Evolutionary conservation across 1,284 basidiomycete genomes (phyloP), one percentile per base, ranked within the genome.

Genomic region (Lignosus rhinocerotis): DNA sequence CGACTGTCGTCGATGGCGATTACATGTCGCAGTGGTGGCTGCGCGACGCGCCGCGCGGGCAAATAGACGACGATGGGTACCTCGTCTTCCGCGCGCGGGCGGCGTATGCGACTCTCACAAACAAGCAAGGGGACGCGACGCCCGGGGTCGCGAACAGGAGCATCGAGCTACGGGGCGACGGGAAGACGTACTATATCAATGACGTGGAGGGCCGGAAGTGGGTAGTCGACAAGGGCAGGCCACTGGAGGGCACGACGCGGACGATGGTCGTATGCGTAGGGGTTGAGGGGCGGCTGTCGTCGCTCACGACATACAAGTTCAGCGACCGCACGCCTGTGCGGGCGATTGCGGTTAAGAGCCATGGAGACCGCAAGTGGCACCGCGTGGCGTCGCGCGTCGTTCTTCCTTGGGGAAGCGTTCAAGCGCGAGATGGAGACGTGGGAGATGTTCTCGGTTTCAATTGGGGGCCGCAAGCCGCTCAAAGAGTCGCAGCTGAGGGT

Each of bases 1-100:
- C 47, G 47, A 44, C 16, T 4, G 47, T 59, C 6, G 50, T 57
- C 14, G 54, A 59, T 41, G 61, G 55, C 3, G 41, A 44, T 12
- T 62, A 59, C 33, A 51, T 51, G 53, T 53, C 56, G 36, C 48
- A 53, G 32, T 51, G 54, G 50, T 56, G 55, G 54, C n/a, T 56
- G 36, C 34, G 34, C 19, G 44, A 56, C 17, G 54, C 54, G 17
- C 60, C 56, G 30, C 47, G 45, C 6, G 60, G 60, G n/a, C 32
- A 16, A 25, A 58, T 62, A 53, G 51, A 55, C 41, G 56, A 58
- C 9, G 47, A 53, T 8, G 60, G 60, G 9, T 58, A 62, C 47
- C 52, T 62, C 42, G 19, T 42, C 36, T 34, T 52, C 30, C 43
- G 45, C 4, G 50, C 47, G 44, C 44, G 12, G 4, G 45, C 56